phyloP scores from a whole-genome alignment of 352 stramenopile genomes.

The Globisporangium splendens region DNA sequence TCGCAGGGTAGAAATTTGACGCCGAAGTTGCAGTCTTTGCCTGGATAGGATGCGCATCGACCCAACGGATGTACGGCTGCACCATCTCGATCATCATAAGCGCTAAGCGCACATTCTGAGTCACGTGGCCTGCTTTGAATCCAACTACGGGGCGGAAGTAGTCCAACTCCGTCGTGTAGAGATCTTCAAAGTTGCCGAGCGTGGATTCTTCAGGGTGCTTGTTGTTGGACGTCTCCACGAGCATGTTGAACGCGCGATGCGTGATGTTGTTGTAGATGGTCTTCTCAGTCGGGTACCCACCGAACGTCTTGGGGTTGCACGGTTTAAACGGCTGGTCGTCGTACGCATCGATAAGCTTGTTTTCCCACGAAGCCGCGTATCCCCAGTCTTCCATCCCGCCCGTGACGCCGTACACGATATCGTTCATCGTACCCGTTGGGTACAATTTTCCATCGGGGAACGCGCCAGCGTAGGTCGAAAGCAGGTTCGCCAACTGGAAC shows the following conservation, averaged over 20 bases:
- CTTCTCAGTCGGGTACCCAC: constrained; percentile 87
- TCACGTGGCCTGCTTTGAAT: constrained; percentile 88
- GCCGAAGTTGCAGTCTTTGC: not conserved
- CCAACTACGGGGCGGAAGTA: constrained; percentile 38
- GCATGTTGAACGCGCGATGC: constrained; percentile 94
- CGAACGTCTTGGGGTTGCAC: constrained; percentile 87
- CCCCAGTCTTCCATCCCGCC: constrained; percentile 98
- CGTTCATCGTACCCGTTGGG: constrained; percentile 91
- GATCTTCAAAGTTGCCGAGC: constrained; percentile 71
- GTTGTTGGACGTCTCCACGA: constrained; percentile 94
- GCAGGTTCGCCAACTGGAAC: constrained; percentile 46
- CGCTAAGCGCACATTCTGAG: constrained; percentile 93
- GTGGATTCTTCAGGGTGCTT: constrained; percentile 76
- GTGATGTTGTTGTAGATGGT: constrained; percentile 93
- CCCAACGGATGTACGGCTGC: constrained; percentile 91
- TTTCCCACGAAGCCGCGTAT: constrained; percentile 91
- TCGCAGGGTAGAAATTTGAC: constrained; percentile 38
- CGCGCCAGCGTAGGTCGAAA: constrained; percentile 67
- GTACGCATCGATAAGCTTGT: constrained; percentile 31
- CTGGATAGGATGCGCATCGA: constrained; percentile 25
- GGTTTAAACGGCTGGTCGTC: constrained; percentile 47
- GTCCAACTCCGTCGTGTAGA: constrained; percentile 69
- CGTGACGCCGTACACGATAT: constrained; percentile 95
- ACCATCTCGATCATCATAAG: constrained; percentile 95
- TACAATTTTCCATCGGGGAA: constrained; percentile 78